Evolutionary conservation across 768 basidiomycete species (phyloP).

Genomic region (Saitozyma sp.): DNA sequence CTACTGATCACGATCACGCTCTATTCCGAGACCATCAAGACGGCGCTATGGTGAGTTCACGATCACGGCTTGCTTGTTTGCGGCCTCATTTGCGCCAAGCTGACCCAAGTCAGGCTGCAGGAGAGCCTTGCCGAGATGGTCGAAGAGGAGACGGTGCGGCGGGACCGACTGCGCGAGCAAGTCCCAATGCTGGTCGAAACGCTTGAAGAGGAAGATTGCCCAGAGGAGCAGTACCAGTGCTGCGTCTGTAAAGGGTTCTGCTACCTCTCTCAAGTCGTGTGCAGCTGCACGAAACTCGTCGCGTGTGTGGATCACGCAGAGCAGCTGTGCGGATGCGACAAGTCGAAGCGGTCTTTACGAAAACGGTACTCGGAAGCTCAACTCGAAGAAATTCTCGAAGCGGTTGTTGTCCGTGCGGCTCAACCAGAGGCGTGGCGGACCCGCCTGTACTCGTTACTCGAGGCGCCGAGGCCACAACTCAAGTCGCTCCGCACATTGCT

Average conservation of each 20-base stretch:
- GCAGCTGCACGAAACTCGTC: slow-evolving; percentile 71
- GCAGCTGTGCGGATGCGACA: slow-evolving; percentile 68
- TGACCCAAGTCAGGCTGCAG: slow-evolving; percentile 64
- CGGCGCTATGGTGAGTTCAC: slow-evolving; percentile 77
- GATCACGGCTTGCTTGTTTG: not conserved
- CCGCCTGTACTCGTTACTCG: slow-evolving; percentile 69
- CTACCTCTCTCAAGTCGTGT: slow-evolving; percentile 89
- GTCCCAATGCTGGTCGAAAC: slow-evolving; percentile 63
- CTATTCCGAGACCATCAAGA: slow-evolving; percentile 86
- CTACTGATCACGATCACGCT: slow-evolving; percentile 96
- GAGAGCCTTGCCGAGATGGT: slow-evolving; percentile 85
- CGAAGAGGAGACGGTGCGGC: slow-evolving; percentile 71
- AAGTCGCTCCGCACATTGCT: slow-evolving; percentile 77
- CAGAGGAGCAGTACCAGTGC: slow-evolving; percentile 97
- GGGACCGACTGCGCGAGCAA: slow-evolving; percentile 63
- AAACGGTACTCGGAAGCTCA: slow-evolving; percentile 80
- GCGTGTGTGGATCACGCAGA: slow-evolving; percentile 83
- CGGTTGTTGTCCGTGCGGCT: slow-evolving; percentile 69
- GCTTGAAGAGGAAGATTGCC: slow-evolving; percentile 73
- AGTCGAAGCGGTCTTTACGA: slow-evolving; percentile 64
- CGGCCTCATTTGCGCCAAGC: not conserved
- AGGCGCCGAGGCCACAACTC: slow-evolving; percentile 70
- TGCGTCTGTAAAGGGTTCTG: slow-evolving; percentile 87
- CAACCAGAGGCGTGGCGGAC: slow-evolving; percentile 73
- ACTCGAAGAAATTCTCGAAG: slow-evolving; percentile 65